Evolutionary conservation across 2,329 filamentous ascomycete genomes (phyloP).

Genomic region (Pseudocercospora ulei): DNA sequence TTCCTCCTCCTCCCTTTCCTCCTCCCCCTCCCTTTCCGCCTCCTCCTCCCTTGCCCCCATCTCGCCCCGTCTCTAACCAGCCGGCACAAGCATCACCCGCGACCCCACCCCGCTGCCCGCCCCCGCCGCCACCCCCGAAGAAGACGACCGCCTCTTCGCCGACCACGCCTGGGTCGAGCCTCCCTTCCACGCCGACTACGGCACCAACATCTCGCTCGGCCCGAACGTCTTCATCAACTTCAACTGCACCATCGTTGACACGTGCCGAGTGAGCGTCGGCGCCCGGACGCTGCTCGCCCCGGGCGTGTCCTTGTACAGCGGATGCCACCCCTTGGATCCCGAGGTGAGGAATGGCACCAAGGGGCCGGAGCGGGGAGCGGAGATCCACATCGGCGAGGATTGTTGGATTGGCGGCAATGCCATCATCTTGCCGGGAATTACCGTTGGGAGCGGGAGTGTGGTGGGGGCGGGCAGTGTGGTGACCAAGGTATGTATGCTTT

Average conservation of each 20-base stretch:
- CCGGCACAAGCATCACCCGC: conserved; percentile 47
- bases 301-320: conserved; percentile 65
- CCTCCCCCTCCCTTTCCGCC: not conserved
- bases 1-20: not conserved
- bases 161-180: conserved; percentile 60
- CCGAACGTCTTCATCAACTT: conserved; percentile 65
- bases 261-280: conserved; percentile 63
- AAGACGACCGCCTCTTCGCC: conserved; percentile 56
- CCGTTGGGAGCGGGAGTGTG: conserved; percentile 61
- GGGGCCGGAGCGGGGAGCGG: conserved; percentile 64
- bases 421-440: conserved; percentile 64
- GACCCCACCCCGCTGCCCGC: conserved; percentile 57
- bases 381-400: conserved; percentile 68
- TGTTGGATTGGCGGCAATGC: conserved; percentile 69
- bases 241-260: conserved; percentile 68
- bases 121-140: conserved; percentile 46
- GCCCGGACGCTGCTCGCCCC: conserved; percentile 69
- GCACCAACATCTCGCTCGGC: conserved; percentile 62
- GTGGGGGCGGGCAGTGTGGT: conserved; percentile 77
- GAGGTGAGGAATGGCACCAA: conserved; percentile 60
- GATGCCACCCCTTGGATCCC: conserved; percentile 67
- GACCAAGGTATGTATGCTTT: conserved; percentile 50
- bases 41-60: not conserved
- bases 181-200: conserved; percentile 67
- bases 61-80: conserved; percentile 1